Evolutionary conservation across 1,139 yeast genomes (phyloP).

Genomic region (Hanseniaspora uvarum): DNA sequence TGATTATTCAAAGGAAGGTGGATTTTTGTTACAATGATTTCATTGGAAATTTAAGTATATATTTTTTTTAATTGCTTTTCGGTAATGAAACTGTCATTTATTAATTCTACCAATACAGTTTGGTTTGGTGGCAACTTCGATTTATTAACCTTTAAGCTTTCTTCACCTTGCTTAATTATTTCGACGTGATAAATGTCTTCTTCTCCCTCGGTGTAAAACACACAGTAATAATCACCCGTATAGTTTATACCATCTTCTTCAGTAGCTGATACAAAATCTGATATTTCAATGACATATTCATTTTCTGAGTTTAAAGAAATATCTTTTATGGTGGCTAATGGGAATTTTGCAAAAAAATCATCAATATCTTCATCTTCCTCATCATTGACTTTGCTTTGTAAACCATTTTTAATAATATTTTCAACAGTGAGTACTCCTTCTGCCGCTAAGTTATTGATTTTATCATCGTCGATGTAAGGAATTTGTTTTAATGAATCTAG

Average conservation of each 20-base stretch:
- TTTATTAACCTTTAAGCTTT: background rate
- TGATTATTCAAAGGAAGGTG: slow-evolving; percentile 10
- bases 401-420: background rate
- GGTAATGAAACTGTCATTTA: slow-evolving; percentile 12
- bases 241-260: background rate
- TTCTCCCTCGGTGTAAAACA: background rate
- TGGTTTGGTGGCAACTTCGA: background rate
- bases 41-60: background rate
- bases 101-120: slow-evolving; percentile 4
- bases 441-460: background rate
- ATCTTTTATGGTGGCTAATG: slow-evolving; percentile 6
- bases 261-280: background rate
- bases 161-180: background rate
- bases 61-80: slow-evolving; percentile 9
- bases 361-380: slow-evolving; percentile 16
- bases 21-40: slow-evolving; percentile 5
- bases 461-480: slow-evolving; percentile 12
- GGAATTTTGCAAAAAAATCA: slow-evolving; percentile 11
- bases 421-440: slow-evolving; percentile 1
- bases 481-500: slow-evolving; percentile 7
- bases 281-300: background rate
- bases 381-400: background rate
- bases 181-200: slow-evolving; percentile 5
- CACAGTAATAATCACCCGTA: slow-evolving; percentile 6
- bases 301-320: background rate